A percentile compares a stretch with the other conserved stretches of the same genome.
Evolutionary conservation across 495 filamentous ascomycete genomes (phyloP).

Genomic region (Penicillium chermesinum): DNA sequence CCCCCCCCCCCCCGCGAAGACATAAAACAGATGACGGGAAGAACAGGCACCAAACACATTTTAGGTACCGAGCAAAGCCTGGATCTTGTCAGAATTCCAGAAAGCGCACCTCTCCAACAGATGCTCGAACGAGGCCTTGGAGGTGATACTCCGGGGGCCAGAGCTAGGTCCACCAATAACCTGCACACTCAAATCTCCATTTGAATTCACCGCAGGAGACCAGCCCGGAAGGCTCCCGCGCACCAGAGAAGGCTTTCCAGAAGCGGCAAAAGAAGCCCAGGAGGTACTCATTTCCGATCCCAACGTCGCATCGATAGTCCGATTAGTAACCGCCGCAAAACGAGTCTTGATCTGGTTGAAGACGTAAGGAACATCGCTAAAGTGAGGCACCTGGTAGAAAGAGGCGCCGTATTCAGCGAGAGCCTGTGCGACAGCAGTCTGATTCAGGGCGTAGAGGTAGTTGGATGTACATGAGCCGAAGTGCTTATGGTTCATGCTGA

Average conservation of each 20-base stretch:
- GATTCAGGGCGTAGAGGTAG: slow-evolving; percentile 12
- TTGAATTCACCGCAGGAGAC: background rate
- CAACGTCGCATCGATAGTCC: slow-evolving; percentile 2
- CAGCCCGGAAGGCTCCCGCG: slow-evolving; percentile 3
- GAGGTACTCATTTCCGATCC: slow-evolving; percentile 10
- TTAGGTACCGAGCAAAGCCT: slow-evolving; percentile 1
- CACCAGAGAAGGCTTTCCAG: slow-evolving; percentile 6
- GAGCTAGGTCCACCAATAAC: slow-evolving; percentile 9
- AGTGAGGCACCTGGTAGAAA: slow-evolving; percentile 8
- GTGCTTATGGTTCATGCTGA: slow-evolving; percentile 12
- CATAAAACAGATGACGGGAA: too few relatives aligned
- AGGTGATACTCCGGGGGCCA: background rate
- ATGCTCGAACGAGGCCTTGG: slow-evolving; percentile 2
- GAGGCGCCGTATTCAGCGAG: background rate
- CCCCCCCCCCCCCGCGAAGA: too few relatives aligned
- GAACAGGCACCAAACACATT: background rate
- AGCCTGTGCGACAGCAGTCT: slow-evolving; percentile 8
- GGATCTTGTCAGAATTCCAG: slow-evolving; percentile 9
- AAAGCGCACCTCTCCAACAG: slow-evolving; percentile 8
- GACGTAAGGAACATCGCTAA: slow-evolving; percentile 15
- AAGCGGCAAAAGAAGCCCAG: slow-evolving; percentile 14
- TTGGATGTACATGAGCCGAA: slow-evolving; percentile 4
- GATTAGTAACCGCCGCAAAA: slow-evolving; percentile 2
- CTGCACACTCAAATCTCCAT: background rate
- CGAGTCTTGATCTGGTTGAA: slow-evolving; percentile 11